Evolutionary conservation across 257 asterid genomes (phyloP).

Genomic region (Capsicum rhomboideum): DNA sequence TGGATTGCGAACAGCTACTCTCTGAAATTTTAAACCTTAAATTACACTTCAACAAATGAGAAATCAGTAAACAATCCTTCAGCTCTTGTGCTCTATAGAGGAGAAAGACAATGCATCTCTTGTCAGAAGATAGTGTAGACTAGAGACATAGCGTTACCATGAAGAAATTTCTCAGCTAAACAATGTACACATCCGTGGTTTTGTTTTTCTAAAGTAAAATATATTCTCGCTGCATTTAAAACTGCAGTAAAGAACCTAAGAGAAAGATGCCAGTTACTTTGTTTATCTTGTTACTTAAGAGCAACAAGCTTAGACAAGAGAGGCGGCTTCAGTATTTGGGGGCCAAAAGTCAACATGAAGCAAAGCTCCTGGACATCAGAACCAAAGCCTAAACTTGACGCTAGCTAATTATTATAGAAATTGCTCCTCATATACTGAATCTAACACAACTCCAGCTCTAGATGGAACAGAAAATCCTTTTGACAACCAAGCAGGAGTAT

Average conservation of each 20-base stretch:
- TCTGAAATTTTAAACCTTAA: constrained; percentile 28
- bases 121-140: not conserved
- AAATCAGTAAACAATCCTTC: not conserved
- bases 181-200: not conserved
- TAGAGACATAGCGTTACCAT: not conserved
- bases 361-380: not conserved
- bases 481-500: not conserved
- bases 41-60: not conserved
- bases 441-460: not conserved
- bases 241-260: not conserved
- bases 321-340: not conserved
- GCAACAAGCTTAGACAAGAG: not conserved
- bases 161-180: not conserved
- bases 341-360: not conserved
- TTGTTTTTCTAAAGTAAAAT: not conserved
- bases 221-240: not conserved
- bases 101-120: not conserved
- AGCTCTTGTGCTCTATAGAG: not conserved
- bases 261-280: not conserved
- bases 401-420: not conserved
- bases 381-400: not conserved
- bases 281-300: not conserved
- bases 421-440: not conserved
- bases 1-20: constrained; percentile 92
- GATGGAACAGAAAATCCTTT: not conserved